A percentile compares a stretch with the other conserved stretches of the same genome.
Evolutionary conservation across 1,284 basidiomycete genomes (phyloP).

Genomic region (Sporisorium scitamineum): DNA sequence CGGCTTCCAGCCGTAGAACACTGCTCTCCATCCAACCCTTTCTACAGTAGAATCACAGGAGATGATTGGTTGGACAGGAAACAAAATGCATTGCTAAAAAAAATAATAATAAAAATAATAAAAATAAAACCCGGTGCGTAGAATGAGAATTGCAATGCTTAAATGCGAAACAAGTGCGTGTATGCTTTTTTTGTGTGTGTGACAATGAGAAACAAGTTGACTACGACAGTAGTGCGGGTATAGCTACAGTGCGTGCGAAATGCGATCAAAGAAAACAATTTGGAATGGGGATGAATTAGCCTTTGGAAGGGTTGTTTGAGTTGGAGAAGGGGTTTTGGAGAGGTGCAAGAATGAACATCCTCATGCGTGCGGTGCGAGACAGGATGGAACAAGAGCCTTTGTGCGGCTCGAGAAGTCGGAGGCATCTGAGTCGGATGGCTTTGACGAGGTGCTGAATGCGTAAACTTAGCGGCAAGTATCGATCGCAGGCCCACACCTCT

Average conservation of each 20-base stretch:
- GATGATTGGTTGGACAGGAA: too few relatives aligned
- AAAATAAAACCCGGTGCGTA: too few relatives aligned
- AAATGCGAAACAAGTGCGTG: slow-evolving; percentile 8
- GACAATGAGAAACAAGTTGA: background rate
- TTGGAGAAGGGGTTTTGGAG: too few relatives aligned
- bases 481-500: slow-evolving; percentile 43
- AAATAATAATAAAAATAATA: background rate
- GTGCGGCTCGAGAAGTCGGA: too few relatives aligned
- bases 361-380: background rate
- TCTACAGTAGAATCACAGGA: too few relatives aligned
- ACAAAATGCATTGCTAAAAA: background rate
- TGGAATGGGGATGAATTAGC: background rate
- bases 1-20: slow-evolving; percentile 23
- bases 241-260: slow-evolving; percentile 20
- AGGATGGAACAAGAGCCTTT: background rate
- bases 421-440: background rate
- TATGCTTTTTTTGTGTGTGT: slow-evolving; percentile 2
- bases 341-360: background rate
- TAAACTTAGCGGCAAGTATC: slow-evolving; percentile 33
- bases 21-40: too few relatives aligned
- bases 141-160: too few relatives aligned
- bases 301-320: background rate
- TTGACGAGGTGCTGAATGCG: background rate
- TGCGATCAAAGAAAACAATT: background rate
- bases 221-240: slow-evolving; percentile 23